These are phyloP conservation scores for Globisporangium megalacanthum DNA, from an alignment of 352 stramenopile genomes.

Conservation along the genomic window DNA sequence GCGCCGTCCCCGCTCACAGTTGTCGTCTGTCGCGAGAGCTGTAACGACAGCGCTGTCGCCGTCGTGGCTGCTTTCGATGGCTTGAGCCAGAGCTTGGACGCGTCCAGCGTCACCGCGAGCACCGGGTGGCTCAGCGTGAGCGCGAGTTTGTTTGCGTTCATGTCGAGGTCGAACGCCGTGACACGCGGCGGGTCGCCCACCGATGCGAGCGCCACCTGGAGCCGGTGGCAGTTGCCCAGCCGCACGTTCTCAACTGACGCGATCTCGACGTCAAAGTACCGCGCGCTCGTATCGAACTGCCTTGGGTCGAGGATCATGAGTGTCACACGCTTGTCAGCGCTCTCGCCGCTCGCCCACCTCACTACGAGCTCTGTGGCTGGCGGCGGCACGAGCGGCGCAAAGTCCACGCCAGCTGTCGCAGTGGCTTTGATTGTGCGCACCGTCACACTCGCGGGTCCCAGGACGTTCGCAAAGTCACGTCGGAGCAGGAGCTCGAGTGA, in stretches of 20 bases:
- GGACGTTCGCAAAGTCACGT: constrained; percentile 37
- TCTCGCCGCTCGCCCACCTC: constrained; percentile 31
- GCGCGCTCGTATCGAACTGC: constrained; percentile 28
- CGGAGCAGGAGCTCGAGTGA: constrained; percentile 39
- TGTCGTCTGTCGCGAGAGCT: constrained; percentile 27
- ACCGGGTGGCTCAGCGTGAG: constrained; percentile 32
- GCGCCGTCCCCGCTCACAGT: constrained; percentile 36
- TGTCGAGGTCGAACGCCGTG: constrained; percentile 41
- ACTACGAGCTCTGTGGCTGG: not conserved
- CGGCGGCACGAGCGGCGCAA: constrained; percentile 21
- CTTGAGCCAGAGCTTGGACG: constrained; percentile 43
- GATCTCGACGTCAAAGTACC: constrained; percentile 50
- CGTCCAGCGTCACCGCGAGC: constrained; percentile 32
- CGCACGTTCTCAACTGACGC: constrained; percentile 28
- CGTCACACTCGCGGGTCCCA: constrained; percentile 18
- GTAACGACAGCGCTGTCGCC: constrained; percentile 12
- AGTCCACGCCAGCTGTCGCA: constrained; percentile 50
- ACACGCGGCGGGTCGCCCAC: constrained; percentile 34
- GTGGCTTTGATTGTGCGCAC: constrained; percentile 43
- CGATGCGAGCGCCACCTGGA: constrained; percentile 28
- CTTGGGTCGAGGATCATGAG: constrained; percentile 35
- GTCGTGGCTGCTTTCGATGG: constrained; percentile 2
- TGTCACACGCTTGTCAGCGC: constrained; percentile 27
- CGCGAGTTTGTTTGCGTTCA: constrained; percentile 32
- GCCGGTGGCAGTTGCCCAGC: constrained; percentile 40